Conservation (phyloP, 2,329 filamentous ascomycete species). For the Trichothecium roseum region DNA sequence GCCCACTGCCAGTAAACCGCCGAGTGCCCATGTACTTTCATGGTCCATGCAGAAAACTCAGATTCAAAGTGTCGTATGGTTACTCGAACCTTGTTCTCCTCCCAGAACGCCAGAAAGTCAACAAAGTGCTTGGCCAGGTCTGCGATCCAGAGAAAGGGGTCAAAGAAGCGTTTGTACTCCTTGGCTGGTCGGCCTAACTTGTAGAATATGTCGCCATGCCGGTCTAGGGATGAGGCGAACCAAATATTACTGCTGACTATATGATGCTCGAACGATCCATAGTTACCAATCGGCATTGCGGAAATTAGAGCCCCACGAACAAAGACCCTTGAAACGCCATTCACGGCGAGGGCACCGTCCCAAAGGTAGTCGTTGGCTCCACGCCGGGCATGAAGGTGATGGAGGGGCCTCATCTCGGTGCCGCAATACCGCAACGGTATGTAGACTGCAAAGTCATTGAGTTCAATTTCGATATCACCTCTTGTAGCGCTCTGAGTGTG, state of each 20-base stretch:
- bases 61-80: slow-evolving; percentile 44
- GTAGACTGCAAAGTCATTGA: slow-evolving; percentile 52
- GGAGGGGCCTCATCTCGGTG: slow-evolving; percentile 43
- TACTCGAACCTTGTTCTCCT: slow-evolving; percentile 23
- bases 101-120: slow-evolving; percentile 45
- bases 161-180: slow-evolving; percentile 53
- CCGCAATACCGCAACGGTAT: slow-evolving; percentile 22
- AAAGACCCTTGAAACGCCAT: slow-evolving; percentile 32
- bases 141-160: slow-evolving; percentile 59
- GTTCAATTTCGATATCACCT: slow-evolving; percentile 34
- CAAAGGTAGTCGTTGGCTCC: slow-evolving; percentile 36
- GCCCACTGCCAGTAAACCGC: slow-evolving; percentile 44
- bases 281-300: slow-evolving; percentile 55
- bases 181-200: slow-evolving; percentile 41
- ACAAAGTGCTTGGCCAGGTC: slow-evolving; percentile 62
- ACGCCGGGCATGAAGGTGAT: slow-evolving; percentile 32
- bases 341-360: slow-evolving; percentile 47
- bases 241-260: slow-evolving; percentile 48
- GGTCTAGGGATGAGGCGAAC: slow-evolving; percentile 45
- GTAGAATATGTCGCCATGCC: slow-evolving; percentile 47
- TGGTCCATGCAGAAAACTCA: slow-evolving; percentile 49
- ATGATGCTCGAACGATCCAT: slow-evolving; percentile 35
- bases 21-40: slow-evolving; percentile 28
- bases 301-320: slow-evolving; percentile 46
- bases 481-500: slow-evolving; percentile 5